These are phyloP conservation scores for Talaromyces pinophilus DNA, from an alignment of 2,329 filamentous ascomycete genomes.

Conservation along the genomic window DNA sequence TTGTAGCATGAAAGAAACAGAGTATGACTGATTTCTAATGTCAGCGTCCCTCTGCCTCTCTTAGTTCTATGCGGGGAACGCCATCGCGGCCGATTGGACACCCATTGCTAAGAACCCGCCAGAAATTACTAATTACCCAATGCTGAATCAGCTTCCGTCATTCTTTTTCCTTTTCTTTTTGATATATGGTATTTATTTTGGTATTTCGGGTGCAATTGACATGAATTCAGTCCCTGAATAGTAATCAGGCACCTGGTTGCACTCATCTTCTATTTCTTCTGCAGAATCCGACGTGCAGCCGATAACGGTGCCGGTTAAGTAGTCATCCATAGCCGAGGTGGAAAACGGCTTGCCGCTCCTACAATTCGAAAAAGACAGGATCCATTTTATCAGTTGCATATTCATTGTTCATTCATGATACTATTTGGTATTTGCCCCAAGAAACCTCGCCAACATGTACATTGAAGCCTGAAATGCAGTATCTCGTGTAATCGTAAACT, in stretches of 20 bases:
- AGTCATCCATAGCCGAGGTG: not conserved
- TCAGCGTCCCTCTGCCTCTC: not conserved
- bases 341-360: not conserved
- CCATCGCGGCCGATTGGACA: constrained; percentile 1
- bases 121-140: constrained; percentile 15
- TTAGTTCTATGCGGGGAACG: constrained; percentile 15
- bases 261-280: not conserved
- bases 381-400: not conserved
- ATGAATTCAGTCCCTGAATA: not conserved
- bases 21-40: constrained; percentile 10
- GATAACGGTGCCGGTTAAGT: not conserved
- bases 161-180: not conserved
- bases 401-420: not conserved
- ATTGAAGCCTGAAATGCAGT: not conserved
- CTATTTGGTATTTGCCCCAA: not conserved
- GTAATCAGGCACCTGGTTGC: not conserved
- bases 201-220: not conserved
- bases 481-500: constrained; percentile 2
- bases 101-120: not conserved
- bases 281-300: not conserved
- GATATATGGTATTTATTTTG: not conserved
- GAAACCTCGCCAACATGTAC: not conserved
- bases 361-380: too few species aligned
- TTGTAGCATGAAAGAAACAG: not conserved
- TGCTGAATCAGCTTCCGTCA: constrained; percentile 17